These are phyloP conservation scores for Pyrrhoderma lamaoense DNA, from an alignment of 1,284 basidiomycete genomes.

Conservation along the genomic window DNA sequence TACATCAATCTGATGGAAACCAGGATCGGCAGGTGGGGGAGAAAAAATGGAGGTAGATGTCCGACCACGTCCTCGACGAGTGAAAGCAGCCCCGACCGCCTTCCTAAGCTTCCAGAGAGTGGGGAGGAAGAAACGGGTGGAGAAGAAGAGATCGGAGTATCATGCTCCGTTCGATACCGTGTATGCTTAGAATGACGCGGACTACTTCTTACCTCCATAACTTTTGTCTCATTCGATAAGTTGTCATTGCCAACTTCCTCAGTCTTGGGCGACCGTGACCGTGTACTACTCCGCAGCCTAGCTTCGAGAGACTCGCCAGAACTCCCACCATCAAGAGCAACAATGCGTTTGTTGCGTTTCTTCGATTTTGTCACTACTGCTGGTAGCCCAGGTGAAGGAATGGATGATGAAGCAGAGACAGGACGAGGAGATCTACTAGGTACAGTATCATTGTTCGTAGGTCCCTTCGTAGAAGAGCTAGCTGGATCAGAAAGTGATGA, in stretches of 20 bases:
- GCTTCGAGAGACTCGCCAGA: constrained; percentile 14
- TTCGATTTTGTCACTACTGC: constrained; percentile 39
- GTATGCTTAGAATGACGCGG: constrained; percentile 32
- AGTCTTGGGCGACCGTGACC: constrained; percentile 9
- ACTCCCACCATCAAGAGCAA: constrained; percentile 49
- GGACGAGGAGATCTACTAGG: too few species aligned
- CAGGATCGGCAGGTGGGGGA: constrained; percentile 21
- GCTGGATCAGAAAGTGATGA: constrained; percentile 59
- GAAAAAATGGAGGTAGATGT: constrained; percentile 54
- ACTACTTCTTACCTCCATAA: constrained; percentile 2
- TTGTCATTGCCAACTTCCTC: background rate
- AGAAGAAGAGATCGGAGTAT: constrained; percentile 12
- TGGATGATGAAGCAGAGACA: constrained; percentile 29
- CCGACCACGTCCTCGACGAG: constrained; percentile 40
- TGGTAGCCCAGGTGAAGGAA: constrained; percentile 37
- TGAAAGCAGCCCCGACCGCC: constrained; percentile 10
- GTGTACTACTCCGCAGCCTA: constrained; percentile 20
- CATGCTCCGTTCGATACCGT: constrained; percentile 42
- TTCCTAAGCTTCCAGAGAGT: constrained; percentile 7
- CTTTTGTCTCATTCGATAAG: constrained; percentile 4
- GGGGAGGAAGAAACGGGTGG: constrained; percentile 24
- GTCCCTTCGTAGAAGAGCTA: constrained; percentile 23
- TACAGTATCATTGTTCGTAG: background rate
- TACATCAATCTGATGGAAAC: background rate
- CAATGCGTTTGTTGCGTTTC: constrained; percentile 50